phyloP scores from a whole-genome alignment of 768 basidiomycete species.

The Xerocomus spinulosus region DNA sequence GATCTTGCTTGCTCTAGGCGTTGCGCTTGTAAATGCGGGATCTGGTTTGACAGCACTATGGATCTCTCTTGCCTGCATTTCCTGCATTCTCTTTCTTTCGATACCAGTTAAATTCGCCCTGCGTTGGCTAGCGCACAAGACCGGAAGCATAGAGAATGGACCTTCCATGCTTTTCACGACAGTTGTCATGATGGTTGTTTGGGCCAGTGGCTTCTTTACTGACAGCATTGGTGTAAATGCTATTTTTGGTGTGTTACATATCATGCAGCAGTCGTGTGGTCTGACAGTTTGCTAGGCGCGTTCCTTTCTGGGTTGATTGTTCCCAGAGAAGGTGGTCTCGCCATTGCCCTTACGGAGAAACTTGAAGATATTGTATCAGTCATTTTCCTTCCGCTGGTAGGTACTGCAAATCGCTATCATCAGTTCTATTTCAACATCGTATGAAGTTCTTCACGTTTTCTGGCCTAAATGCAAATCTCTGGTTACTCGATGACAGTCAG shows the following conservation, averaged over 20 bases:
- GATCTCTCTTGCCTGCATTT: constrained; percentile 74
- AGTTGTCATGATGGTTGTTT: constrained; percentile 70
- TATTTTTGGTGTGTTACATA: constrained; percentile 62
- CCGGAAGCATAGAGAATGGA: constrained; percentile 75
- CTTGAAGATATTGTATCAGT: constrained; percentile 93
- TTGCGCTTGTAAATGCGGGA: constrained; percentile 87
- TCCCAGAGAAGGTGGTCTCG: constrained; percentile 83
- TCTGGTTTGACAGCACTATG: constrained; percentile 80
- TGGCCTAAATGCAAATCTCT: constrained; percentile 84
- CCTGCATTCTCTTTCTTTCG: constrained; percentile 66
- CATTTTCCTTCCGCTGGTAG: constrained; percentile 80
- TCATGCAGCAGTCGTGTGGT: not conserved
- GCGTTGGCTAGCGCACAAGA: constrained; percentile 66
- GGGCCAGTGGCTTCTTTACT: constrained; percentile 87
- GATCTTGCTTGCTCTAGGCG: constrained; percentile 82
- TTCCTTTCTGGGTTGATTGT: constrained; percentile 80
- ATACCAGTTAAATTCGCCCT: constrained; percentile 60
- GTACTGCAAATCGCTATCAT: not conserved
- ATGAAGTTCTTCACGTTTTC: constrained; percentile 86
- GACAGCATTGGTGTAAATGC: constrained; percentile 90
- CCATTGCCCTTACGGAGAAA: constrained; percentile 85
- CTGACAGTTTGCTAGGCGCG: constrained; percentile 45
- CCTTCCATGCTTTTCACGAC: constrained; percentile 92
- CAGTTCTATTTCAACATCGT: not conserved
- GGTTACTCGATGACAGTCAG: constrained; percentile 71